A percentile compares a stretch with the other conserved stretches of the same genome.
phyloP scores from a whole-genome alignment of 805 yeast genomes.

The Saccharomyces jurei region DNA sequence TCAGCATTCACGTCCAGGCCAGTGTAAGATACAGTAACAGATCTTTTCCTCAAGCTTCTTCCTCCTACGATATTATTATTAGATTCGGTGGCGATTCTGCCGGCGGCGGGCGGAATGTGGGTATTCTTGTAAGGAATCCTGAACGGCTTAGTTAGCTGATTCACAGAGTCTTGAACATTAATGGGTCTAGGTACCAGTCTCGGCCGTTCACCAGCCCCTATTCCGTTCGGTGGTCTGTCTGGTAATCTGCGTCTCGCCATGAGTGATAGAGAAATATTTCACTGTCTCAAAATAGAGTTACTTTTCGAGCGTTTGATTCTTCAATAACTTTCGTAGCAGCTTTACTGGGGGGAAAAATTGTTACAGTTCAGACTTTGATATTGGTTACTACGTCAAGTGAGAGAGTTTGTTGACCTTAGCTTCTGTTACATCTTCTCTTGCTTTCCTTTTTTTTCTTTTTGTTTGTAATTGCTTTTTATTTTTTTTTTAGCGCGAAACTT shows the following conservation, averaged over 20 bases:
- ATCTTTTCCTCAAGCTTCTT: conserved; percentile 20
- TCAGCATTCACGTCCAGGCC: conserved; percentile 28
- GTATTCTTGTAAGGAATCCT: conserved; percentile 46
- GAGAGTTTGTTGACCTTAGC: not conserved
- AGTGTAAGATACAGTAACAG: conserved; percentile 34
- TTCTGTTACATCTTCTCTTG: not conserved
- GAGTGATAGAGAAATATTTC: not conserved
- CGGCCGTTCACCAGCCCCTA: conserved; percentile 67
- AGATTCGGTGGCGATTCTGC: not conserved
- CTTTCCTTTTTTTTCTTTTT: not conserved
- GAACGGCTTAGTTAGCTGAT: conserved; percentile 57
- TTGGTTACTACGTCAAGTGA: not conserved
- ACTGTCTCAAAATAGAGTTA: not conserved
- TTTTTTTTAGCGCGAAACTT: not conserved
- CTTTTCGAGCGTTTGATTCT: not conserved
- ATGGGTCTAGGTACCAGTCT: conserved; percentile 49
- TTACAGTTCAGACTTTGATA: not conserved
- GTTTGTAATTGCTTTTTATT: not conserved
- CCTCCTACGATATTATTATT: conserved; percentile 1
- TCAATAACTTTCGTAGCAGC: not conserved
- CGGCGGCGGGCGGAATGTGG: conserved; percentile 1
- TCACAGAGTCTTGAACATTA: conserved; percentile 43
- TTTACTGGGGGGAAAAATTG: not conserved
- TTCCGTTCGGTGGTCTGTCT: conserved; percentile 37
- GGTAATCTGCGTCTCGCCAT: conserved; percentile 37